phyloP scores from a whole-genome alignment of 1,284 basidiomycete species.

The Wolfiporia cocos region DNA sequence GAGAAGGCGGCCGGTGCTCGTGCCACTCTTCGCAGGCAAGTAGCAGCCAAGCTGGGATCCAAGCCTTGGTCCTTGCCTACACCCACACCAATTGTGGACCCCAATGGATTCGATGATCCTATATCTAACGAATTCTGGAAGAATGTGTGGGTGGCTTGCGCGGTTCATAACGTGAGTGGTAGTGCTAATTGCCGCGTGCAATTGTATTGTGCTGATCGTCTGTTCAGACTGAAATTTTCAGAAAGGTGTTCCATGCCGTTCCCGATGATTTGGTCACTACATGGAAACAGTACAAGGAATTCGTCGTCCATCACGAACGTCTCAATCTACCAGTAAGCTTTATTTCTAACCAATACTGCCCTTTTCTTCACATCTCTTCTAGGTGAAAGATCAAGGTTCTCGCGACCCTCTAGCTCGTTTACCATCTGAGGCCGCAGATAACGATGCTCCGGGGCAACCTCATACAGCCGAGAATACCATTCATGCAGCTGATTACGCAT shows the following conservation, averaged over 20 bases:
- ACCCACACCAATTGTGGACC: conserved; percentile 66
- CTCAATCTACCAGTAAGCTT: conserved; percentile 57
- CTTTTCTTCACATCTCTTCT: conserved; percentile 8
- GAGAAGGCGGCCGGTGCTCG: conserved; percentile 43
- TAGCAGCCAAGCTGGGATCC: conserved; percentile 44
- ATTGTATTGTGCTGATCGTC: too few relatives aligned
- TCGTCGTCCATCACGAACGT: conserved; percentile 70
- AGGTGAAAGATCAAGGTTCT: conserved; percentile 26
- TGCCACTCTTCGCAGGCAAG: conserved; percentile 47
- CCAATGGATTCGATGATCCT: conserved; percentile 82
- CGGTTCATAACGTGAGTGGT: conserved; percentile 78
- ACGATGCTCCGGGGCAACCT: conserved; percentile 26
- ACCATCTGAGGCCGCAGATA: conserved; percentile 53
- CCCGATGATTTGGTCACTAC: conserved; percentile 89
- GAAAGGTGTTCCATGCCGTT: conserved; percentile 88
- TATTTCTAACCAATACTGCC: neutral
- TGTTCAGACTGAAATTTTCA: conserved; percentile 83
- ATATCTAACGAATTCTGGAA: conserved; percentile 85
- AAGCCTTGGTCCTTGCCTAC: conserved; percentile 60
- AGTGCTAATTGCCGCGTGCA: too few relatives aligned
- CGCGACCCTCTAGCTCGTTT: conserved; percentile 45
- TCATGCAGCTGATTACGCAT: conserved; percentile 14
- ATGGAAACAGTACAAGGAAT: conserved; percentile 94
- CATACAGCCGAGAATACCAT: conserved; percentile 11
- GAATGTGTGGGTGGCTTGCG: conserved; percentile 80